Evolutionary conservation across 2,329 filamentous ascomycete species (phyloP).

Genomic region (Coniochaeta ligniaria): DNA sequence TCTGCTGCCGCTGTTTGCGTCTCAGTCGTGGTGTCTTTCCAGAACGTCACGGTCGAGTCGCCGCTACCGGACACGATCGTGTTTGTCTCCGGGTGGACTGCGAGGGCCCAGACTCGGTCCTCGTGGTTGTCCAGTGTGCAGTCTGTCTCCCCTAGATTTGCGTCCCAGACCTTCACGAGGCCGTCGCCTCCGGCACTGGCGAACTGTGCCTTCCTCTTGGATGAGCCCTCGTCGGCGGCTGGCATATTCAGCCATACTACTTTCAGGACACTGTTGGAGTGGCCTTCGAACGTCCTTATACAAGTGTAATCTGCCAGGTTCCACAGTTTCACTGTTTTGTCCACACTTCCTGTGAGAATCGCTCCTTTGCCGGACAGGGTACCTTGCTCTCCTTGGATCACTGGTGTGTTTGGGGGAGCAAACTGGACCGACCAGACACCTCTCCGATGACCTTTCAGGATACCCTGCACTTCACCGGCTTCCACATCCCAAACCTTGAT

Average conservation of each 20-base stretch:
- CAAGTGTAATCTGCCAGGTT: slow-evolving; percentile 88
- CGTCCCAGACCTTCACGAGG: slow-evolving; percentile 94
- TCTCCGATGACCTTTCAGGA: slow-evolving; percentile 84
- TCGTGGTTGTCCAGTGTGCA: slow-evolving; percentile 95
- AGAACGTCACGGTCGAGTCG: slow-evolving; percentile 91
- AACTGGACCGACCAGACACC: slow-evolving; percentile 96
- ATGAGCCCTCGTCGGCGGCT: slow-evolving; percentile 38
- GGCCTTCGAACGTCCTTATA: slow-evolving; percentile 88
- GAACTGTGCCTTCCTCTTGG: slow-evolving; percentile 60
- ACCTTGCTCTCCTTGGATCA: slow-evolving; percentile 64
- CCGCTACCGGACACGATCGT: slow-evolving; percentile 84
- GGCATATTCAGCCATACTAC: slow-evolving; percentile 70
- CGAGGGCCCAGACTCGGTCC: slow-evolving; percentile 88
- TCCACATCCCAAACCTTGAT: slow-evolving; percentile 95
- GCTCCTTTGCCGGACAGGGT: slow-evolving; percentile 72
- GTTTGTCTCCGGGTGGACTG: slow-evolving; percentile 61
- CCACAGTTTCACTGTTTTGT: slow-evolving; percentile 96
- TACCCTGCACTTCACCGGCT: slow-evolving; percentile 84
- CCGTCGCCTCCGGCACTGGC: slow-evolving; percentile 90
- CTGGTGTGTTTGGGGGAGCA: slow-evolving; percentile 69
- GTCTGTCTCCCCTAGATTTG: slow-evolving; percentile 74
- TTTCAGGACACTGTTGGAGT: slow-evolving; percentile 92
- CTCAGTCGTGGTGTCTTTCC: slow-evolving; percentile 81
- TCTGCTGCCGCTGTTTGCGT: slow-evolving; percentile 69
- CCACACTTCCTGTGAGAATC: slow-evolving; percentile 83